These are phyloP conservation scores for Dittrichia graveolens DNA, from an alignment of 129 eudicot species.

Conservation along the genomic window DNA sequence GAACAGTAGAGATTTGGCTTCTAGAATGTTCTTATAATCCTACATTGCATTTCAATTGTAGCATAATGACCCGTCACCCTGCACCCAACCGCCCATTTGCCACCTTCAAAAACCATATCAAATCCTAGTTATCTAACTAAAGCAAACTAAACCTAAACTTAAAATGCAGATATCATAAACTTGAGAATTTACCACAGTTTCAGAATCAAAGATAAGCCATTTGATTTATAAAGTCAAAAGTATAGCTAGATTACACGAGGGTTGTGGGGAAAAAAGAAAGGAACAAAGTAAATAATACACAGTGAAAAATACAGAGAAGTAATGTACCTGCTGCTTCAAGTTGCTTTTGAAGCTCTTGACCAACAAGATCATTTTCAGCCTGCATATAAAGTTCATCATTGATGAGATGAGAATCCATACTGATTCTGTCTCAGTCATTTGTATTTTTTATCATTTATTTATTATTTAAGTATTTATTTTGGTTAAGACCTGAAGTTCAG, in stretches of 20 bases:
- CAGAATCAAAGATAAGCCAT: background rate
- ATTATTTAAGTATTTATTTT: background rate
- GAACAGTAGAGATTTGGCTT: background rate
- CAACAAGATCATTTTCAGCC: slow-evolving; percentile 90
- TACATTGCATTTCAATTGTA: background rate
- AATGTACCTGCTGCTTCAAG: slow-evolving; percentile 89
- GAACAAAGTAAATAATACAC: background rate
- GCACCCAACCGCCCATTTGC: background rate
- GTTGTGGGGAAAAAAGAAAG: background rate
- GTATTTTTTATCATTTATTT: background rate
- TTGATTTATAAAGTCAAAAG: background rate
- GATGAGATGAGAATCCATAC: background rate
- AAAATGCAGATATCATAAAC: background rate
- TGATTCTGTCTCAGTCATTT: background rate
- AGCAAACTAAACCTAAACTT: slow-evolving; percentile 5
- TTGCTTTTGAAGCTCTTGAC: slow-evolving; percentile 95
- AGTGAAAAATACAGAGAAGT: slow-evolving; percentile 7
- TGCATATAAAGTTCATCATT: slow-evolving; percentile 29
- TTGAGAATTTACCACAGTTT: slow-evolving; percentile 1
- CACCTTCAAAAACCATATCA: background rate
- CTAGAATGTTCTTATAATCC: no score
- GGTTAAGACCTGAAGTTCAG: slow-evolving; percentile 71
- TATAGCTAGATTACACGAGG: background rate
- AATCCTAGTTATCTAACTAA: background rate
- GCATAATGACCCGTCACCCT: background rate